Evolutionary conservation across 129 eudicot genomes (phyloP).

Genomic region (Ambrosia artemisiifolia): DNA sequence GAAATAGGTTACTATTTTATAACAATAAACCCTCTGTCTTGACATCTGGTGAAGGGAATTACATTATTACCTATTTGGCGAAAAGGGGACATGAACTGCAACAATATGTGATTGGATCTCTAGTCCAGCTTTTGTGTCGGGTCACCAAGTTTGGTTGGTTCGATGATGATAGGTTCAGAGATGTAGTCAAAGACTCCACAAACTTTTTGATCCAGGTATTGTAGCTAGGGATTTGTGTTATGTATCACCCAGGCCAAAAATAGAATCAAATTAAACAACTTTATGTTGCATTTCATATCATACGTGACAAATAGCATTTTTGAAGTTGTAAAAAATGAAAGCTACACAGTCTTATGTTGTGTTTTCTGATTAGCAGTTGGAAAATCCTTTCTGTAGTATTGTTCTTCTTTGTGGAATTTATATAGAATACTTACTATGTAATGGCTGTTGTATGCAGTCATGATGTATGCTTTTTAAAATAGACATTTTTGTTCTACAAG

Average conservation of each 20-base stretch:
- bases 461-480: no score
- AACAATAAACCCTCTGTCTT: slow-evolving; percentile 9
- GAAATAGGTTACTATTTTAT: neutral
- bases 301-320: neutral
- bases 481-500: neutral
- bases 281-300: neutral
- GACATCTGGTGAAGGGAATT: slow-evolving; percentile 71
- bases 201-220: slow-evolving; percentile 80
- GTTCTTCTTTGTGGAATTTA: no score
- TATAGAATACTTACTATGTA: no score
- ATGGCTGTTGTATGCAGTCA: no score
- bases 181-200: slow-evolving; percentile 79
- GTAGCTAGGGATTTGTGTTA: neutral
- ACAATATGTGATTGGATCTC: slow-evolving; percentile 85
- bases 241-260: neutral
- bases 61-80: slow-evolving; percentile 86
- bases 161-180: slow-evolving; percentile 89
- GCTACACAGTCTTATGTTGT: slow-evolving; percentile 4
- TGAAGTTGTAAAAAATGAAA: neutral
- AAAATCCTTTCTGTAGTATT: no score
- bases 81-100: slow-evolving; percentile 93
- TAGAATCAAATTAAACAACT: neutral
- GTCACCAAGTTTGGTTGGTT: slow-evolving; percentile 96
- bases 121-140: slow-evolving; percentile 87
- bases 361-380: neutral